Base-by-base conservation (phyloP, 1,284 basidiomycete species). In the Marasmius sp. region DNA sequence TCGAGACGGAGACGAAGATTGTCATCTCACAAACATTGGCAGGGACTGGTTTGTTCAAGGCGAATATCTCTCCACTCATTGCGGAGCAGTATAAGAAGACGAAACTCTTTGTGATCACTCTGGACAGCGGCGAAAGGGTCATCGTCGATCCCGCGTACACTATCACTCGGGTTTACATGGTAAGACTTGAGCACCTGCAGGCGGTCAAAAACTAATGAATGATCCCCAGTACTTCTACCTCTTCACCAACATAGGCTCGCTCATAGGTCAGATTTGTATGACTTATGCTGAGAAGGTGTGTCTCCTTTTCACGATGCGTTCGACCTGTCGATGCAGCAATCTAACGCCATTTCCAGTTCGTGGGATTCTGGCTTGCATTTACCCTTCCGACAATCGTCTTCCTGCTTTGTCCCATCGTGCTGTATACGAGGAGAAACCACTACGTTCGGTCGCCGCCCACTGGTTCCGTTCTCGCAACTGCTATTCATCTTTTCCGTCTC, bases 111-210 rank as follows among this genome's bases (percentile, higher is more conserved):
- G 75, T 91, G 36, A 60, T 70, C 5, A 83, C 79, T 4, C 82
- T 81, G 1, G 81, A 80, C 64, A 76, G 72, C 27, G 92, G 93
- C 51, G 89, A 93, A 73, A 79, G 86, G 37, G 91, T 95, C 58
- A 88, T 95, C 64, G 85, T 95, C 41, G 93, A 95, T 71, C 94
- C 94, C 0, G 72, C 79, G 0, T 68, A 90, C 68, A 95, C 94
- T 1, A 81, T 85, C 3, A 78, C 86, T 12, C 81, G 87, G 58
- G 85, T 91, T 49, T 92, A 89, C 73, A 89, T 91, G 87, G 86
- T 86, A 63, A 50, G 75, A 54, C n/a, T n/a, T 9, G 12, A 33
- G 11, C 18, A 43, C 33, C n/a, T 33, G 36, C 18, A 20, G 16
- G 18, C 20, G 14, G 27, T 8, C 39, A 45, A 20, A 11, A 33